Percentiles rank a stretch among this genome's conserved stretches.
Evolutionary conservation across 805 yeast species (phyloP).

Genomic region (Metschnikowia aberdeeniae): DNA sequence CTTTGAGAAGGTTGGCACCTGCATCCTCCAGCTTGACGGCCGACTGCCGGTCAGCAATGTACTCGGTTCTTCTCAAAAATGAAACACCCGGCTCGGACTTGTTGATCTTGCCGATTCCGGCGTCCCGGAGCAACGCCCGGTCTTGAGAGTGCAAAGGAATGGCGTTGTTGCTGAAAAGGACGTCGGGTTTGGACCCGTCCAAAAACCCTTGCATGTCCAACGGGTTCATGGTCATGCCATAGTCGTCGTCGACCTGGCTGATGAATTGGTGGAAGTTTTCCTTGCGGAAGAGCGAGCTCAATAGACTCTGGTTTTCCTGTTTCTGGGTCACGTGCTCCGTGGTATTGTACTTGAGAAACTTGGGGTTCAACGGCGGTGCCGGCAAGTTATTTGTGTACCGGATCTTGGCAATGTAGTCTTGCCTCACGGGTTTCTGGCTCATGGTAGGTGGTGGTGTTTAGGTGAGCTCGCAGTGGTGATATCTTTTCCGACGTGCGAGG

Average conservation of each 20-base stretch:
- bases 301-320: slow-evolving; percentile 44
- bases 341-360: slow-evolving; percentile 56
- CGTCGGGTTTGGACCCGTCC: slow-evolving; percentile 52
- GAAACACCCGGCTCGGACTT: slow-evolving; percentile 53
- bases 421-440: slow-evolving; percentile 44
- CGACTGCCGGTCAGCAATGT: slow-evolving; percentile 62
- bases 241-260: slow-evolving; percentile 50
- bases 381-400: slow-evolving; percentile 86
- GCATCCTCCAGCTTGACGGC: slow-evolving; percentile 28
- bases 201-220: slow-evolving; percentile 62
- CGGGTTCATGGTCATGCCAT: slow-evolving; percentile 78
- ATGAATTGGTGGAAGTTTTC: slow-evolving; percentile 66
- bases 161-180: slow-evolving; percentile 29
- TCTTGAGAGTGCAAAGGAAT: slow-evolving; percentile 72
- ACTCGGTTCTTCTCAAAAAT: slow-evolving; percentile 93
- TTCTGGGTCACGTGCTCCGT: slow-evolving; percentile 34
- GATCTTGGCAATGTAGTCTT: slow-evolving; percentile 75
- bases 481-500: slow-evolving; percentile 4
- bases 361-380: slow-evolving; percentile 91
- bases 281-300: slow-evolving; percentile 69
- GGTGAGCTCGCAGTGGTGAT: background rate
- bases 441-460: slow-evolving; percentile 1
- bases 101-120: slow-evolving; percentile 47
- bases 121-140: slow-evolving; percentile 72
- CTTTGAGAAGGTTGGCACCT: slow-evolving; percentile 4